Base-by-base conservation (phyloP, 495 filamentous ascomycete species). In the Penicillium desertorum region DNA sequence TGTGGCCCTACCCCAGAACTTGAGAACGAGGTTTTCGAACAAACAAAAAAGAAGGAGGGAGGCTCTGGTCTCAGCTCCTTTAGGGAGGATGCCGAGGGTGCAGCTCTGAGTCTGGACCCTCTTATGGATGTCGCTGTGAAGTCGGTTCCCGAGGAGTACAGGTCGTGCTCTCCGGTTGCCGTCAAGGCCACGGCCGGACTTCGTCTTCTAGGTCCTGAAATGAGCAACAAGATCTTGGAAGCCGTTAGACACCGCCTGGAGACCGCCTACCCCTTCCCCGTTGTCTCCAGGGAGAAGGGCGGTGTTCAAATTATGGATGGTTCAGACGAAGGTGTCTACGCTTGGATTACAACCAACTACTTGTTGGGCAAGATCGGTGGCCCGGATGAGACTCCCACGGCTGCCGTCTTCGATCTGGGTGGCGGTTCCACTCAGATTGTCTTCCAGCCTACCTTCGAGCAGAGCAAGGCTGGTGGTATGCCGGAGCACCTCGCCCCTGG, bases 261-360 rank as follows among this genome's bases (percentile, higher is more conserved):
- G 72, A 92, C 85, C 17, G 78, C 79, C 20, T 98, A 94, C 71
- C 94, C 94, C 20, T 98, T 98, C 81, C 89, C 94, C 3, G 88
- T 98, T 19, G 88, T 98, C 51, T 86, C 90, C 5, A 79, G 84
- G 57, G 88, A 88, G 66, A 87, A 90, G 62, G 85, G 88, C 57
- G 94, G 94, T 53, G 89, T 98, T 14, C 82, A 89, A 60, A 92
- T 98, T 60, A 98, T 98, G 93, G 91, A 95, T 64, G 94, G 94
- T 62, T 88, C 86, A 16, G 87, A 96, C 60, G 94, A 98, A 73
- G 87, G 95, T 71, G 94, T 98, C n/a, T 98, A 96, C 64, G 95
- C 94, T 51, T 98, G 94, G 94, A 96, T 98, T 71, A 98, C 94
- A 3, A 92, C 90, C 56, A 98, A 98, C 76, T 98, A 98, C 76